phyloP scores from a whole-genome alignment of 2,329 filamentous ascomycete genomes.

The Colletotrichum musicola region DNA sequence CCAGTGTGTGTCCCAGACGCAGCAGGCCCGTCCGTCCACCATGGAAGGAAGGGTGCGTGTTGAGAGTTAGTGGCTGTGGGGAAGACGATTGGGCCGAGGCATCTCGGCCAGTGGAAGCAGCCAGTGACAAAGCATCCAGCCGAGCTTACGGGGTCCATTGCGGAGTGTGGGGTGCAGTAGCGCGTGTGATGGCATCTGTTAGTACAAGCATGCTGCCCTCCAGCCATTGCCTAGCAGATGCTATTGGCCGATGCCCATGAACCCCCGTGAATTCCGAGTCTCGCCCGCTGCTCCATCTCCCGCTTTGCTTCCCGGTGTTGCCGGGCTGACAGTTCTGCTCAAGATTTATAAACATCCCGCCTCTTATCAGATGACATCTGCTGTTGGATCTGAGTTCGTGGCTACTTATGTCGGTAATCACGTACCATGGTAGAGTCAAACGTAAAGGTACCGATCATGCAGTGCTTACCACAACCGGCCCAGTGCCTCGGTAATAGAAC shows the following conservation, averaged over 20 bases:
- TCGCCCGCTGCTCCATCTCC: conserved; percentile 1
- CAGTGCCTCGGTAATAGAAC: background rate
- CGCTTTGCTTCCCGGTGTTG: conserved; percentile 5
- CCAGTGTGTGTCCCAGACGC: conserved; percentile 11
- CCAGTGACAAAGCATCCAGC: conserved; percentile 7
- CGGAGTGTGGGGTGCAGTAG: conserved; percentile 36
- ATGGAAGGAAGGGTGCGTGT: background rate
- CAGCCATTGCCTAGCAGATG: too few species aligned
- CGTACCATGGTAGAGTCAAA: conserved; percentile 7
- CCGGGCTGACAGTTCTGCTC: background rate
- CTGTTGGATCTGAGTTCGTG: conserved; percentile 7
- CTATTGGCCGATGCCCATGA: background rate
- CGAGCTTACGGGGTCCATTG: conserved; percentile 13
- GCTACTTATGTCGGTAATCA: background rate
- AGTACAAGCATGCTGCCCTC: background rate
- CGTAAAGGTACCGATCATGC: background rate
- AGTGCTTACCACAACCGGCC: background rate
- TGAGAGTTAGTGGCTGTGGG: conserved; percentile 28
- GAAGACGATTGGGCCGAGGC: conserved; percentile 36
- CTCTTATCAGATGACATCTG: conserved; percentile 14
- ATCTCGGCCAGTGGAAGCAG: conserved; percentile 29
- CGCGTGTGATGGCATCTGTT: conserved; percentile 15
- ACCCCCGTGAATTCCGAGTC: background rate
- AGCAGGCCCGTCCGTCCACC: background rate
- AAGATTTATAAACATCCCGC: background rate